A percentile compares a stretch with the other conserved stretches of the same genome.
Conservation (phyloP, 495 filamentous ascomycete species). For the Bacidia gigantensis region DNA sequence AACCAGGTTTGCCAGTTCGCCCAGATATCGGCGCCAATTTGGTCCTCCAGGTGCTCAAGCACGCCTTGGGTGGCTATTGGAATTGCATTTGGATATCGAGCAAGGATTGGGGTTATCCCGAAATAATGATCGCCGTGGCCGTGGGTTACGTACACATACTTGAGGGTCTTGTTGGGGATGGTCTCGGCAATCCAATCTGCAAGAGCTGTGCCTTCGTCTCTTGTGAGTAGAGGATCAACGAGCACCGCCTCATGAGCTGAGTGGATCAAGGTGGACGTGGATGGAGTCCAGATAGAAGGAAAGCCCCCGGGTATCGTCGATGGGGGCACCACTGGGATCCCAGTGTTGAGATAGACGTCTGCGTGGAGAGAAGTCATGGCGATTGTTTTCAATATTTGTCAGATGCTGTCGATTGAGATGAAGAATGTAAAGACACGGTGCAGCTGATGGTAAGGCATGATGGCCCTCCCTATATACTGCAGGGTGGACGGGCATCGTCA, state of each 20-base stretch:
- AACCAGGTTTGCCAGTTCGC: slow-evolving; percentile 18
- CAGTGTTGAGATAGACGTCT: slow-evolving; percentile 5
- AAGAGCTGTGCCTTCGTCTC: slow-evolving; percentile 2
- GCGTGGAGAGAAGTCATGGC: slow-evolving; percentile 4
- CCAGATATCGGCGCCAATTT: slow-evolving; percentile 1
- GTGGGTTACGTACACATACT: slow-evolving; percentile 31
- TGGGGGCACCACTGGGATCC: not conserved
- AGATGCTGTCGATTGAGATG: not conserved
- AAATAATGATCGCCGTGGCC: slow-evolving; percentile 37
- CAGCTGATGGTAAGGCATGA: not conserved
- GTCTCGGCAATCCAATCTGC: slow-evolving; percentile 6
- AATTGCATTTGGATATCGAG: slow-evolving; percentile 21
- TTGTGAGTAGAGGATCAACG: slow-evolving; percentile 10
- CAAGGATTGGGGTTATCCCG: slow-evolving; percentile 18
- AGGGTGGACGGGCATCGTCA: not conserved
- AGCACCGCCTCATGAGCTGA: slow-evolving; percentile 10
- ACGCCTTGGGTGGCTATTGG: slow-evolving; percentile 22
- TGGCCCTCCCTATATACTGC: not conserved
- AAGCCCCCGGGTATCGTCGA: slow-evolving; percentile 1
- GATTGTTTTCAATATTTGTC: not conserved
- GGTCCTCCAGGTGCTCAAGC: slow-evolving; percentile 25
- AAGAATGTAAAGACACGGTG: not conserved
- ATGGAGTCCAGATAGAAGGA: slow-evolving; percentile 5
- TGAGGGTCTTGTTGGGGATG: slow-evolving; percentile 20
- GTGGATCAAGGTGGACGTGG: slow-evolving; percentile 8